phyloP scores from a whole-genome alignment of 1,284 basidiomycete genomes.

The Naganishia liquefaciens region DNA sequence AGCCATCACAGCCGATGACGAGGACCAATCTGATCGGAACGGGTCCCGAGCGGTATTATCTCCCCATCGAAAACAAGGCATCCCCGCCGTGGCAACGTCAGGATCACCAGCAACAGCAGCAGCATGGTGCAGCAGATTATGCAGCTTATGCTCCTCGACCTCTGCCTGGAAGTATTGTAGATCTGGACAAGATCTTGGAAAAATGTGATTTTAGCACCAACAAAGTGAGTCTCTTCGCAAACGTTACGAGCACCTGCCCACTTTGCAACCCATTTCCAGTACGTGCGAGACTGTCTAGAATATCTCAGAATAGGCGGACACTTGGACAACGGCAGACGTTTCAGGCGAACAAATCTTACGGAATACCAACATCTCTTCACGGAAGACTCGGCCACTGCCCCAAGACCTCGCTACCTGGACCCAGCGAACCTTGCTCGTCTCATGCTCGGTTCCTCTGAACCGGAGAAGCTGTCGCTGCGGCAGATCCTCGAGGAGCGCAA shows the following conservation, averaged over 20 bases:
- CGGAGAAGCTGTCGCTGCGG: slow-evolving; percentile 7
- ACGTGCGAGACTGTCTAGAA: slow-evolving; percentile 75
- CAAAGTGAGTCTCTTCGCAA: slow-evolving; percentile 61
- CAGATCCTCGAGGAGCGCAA: slow-evolving; percentile 15
- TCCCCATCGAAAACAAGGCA: slow-evolving; percentile 59
- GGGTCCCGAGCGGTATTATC: slow-evolving; percentile 73
- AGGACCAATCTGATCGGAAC: slow-evolving; percentile 58
- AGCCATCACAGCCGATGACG: slow-evolving; percentile 35
- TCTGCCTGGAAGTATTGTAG: slow-evolving; percentile 73
- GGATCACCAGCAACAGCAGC: slow-evolving; percentile 10
- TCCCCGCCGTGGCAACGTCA: slow-evolving; percentile 32
- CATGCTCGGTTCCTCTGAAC: slow-evolving; percentile 30
- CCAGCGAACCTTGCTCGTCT: slow-evolving; percentile 28
- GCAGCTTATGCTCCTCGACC: slow-evolving; percentile 70
- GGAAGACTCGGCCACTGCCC: slow-evolving; percentile 54
- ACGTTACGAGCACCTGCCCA: too few species aligned
- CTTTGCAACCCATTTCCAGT: slow-evolving; percentile 53
- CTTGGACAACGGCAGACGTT: slow-evolving; percentile 63
- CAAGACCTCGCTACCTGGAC: slow-evolving; percentile 23
- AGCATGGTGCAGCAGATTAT: slow-evolving; percentile 34
- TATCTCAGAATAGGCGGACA: slow-evolving; percentile 67
- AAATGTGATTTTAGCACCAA: slow-evolving; percentile 80
- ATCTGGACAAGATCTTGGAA: slow-evolving; percentile 82
- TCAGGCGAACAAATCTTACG: slow-evolving; percentile 63
- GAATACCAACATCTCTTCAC: slow-evolving; percentile 68